phyloP scores from a whole-genome alignment of 2,329 filamentous ascomycete species.

The Verticillium dahliae region DNA sequence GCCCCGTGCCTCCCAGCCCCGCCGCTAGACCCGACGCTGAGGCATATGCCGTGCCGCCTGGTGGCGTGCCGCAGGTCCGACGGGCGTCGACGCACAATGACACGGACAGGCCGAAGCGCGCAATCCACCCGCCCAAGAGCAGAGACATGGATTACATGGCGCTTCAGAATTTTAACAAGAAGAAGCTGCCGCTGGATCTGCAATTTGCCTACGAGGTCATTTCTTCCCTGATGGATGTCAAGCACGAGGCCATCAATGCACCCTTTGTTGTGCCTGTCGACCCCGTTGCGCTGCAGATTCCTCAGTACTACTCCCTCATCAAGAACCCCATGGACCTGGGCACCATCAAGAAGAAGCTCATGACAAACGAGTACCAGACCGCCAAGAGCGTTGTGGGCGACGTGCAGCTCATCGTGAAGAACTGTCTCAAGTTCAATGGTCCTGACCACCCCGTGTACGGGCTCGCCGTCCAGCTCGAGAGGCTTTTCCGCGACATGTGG shows the following conservation, averaged over 20 bases:
- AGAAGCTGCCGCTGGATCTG: conserved; percentile 80
- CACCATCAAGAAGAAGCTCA: conserved; percentile 74
- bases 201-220: conserved; percentile 84
- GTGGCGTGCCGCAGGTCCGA: conserved; percentile 75
- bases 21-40: conserved; percentile 24
- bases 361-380: conserved; percentile 70
- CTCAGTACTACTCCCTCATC: conserved; percentile 86
- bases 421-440: conserved; percentile 87
- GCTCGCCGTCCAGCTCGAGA: conserved; percentile 66
- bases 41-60: conserved; percentile 68
- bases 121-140: conserved; percentile 84
- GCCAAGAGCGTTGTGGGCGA: conserved; percentile 83
- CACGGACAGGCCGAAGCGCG: conserved; percentile 78
- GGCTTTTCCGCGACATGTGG: conserved; percentile 71
- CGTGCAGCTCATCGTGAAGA: conserved; percentile 75
- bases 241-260: conserved; percentile 60
- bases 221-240: conserved; percentile 68
- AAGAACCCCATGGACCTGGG: conserved; percentile 94
- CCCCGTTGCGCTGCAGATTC: conserved; percentile 88
- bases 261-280: conserved; percentile 84
- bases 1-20: conserved; percentile 9
- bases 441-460: conserved; percentile 66
- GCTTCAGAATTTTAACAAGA: conserved; percentile 78
- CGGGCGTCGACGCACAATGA: conserved; percentile 76
- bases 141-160: conserved; percentile 85